phyloP scores from a whole-genome alignment of 306 rosid species.

The Prunus davidiana region DNA sequence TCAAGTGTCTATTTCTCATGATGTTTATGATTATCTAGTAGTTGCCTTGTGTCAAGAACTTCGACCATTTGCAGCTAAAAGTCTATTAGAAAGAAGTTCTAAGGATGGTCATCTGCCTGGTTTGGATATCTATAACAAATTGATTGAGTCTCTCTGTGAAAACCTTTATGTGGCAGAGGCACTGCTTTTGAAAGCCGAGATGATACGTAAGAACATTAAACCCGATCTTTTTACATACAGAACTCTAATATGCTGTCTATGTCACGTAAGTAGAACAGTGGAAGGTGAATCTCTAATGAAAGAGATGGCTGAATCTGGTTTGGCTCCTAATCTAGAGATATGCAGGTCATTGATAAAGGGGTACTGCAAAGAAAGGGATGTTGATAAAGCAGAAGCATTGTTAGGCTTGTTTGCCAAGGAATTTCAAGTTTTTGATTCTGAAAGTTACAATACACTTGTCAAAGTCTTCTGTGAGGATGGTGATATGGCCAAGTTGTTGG shows the following conservation, averaged over 20 bases:
- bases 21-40: slow-evolving; percentile 51
- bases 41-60: slow-evolving; percentile 57
- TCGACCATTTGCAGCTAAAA: slow-evolving; percentile 85
- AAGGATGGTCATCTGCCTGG: slow-evolving; percentile 43
- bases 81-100: slow-evolving; percentile 54
- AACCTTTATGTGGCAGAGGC: slow-evolving; percentile 51
- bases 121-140: slow-evolving; percentile 37
- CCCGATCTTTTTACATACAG: slow-evolving; percentile 43
- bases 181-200: slow-evolving; percentile 46
- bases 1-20: slow-evolving; percentile 42
- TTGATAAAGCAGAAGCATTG: slow-evolving; percentile 57
- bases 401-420: slow-evolving; percentile 54
- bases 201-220: slow-evolving; percentile 34
- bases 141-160: slow-evolving; percentile 59
- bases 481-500: slow-evolving; percentile 54
- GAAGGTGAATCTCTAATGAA: slow-evolving; percentile 60
- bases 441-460: slow-evolving; percentile 67
- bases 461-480: slow-evolving; percentile 51
- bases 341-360: slow-evolving; percentile 56
- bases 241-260: slow-evolving; percentile 51
- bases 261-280: slow-evolving; percentile 39
- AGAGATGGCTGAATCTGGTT: slow-evolving; percentile 60
- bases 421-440: slow-evolving; percentile 58
- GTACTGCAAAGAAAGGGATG: slow-evolving; percentile 53
- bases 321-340: slow-evolving; percentile 48